Conservation (phyloP, 2,329 filamentous ascomycete species). For the Metarhizium robertsii region DNA sequence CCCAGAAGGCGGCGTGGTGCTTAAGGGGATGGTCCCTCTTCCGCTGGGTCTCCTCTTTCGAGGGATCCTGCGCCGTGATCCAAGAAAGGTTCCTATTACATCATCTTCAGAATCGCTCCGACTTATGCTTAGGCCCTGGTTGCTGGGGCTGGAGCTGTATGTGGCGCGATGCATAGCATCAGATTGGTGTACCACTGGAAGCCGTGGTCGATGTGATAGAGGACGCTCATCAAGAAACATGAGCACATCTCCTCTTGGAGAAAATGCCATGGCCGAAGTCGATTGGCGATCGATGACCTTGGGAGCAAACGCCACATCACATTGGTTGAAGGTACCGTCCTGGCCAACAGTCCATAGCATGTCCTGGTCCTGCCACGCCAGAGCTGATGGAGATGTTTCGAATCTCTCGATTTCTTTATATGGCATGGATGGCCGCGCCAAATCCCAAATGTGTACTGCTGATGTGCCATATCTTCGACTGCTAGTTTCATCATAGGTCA, state of each 20-base stretch:
- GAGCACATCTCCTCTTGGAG: constrained; percentile 47
- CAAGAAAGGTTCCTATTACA: constrained; percentile 50
- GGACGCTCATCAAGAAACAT: constrained; percentile 54
- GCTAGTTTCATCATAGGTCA: constrained; percentile 50
- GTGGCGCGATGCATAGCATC: constrained; percentile 28
- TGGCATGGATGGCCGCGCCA: constrained; percentile 57
- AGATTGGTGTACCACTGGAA: constrained; percentile 24
- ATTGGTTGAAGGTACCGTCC: constrained; percentile 54
- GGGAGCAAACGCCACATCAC: constrained; percentile 54
- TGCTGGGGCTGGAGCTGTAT: constrained; percentile 39
- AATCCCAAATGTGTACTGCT: constrained; percentile 57
- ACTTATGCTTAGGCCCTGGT: constrained; percentile 44
- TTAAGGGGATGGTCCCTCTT: constrained; percentile 34
- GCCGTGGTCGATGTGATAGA: constrained; percentile 32
- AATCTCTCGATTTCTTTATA: constrained; percentile 58
- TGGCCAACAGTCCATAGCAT: constrained; percentile 57
- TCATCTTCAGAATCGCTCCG: constrained; percentile 59
- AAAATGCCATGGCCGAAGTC: constrained; percentile 52
- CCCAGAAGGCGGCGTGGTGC: constrained; percentile 44
- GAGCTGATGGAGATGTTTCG: constrained; percentile 43
- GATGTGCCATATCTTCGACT: constrained; percentile 45
- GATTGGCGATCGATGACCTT: constrained; percentile 54
- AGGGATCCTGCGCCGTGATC: constrained; percentile 30
- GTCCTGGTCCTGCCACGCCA: constrained; percentile 57
- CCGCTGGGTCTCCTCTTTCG: constrained; percentile 34